Conservation (phyloP, 257 asterid species). For the Cinchona pubescens region DNA sequence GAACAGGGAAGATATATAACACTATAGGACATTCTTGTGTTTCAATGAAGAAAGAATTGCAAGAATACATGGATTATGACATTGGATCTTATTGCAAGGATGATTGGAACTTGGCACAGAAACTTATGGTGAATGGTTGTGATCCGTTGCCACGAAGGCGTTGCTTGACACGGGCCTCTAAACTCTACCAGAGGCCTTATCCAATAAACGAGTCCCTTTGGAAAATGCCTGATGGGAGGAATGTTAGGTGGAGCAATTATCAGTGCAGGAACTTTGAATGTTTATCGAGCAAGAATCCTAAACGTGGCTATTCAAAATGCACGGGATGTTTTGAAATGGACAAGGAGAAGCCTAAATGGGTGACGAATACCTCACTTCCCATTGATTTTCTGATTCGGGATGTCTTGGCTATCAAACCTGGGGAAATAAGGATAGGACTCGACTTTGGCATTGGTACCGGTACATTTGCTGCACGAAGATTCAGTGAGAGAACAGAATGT, state of each 20-base stretch:
- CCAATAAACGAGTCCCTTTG: conserved; percentile 84
- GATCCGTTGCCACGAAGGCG: conserved; percentile 85
- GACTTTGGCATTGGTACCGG: conserved; percentile 84
- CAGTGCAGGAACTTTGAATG: conserved; percentile 72
- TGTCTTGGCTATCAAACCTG: conserved; percentile 49
- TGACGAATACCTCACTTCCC: conserved; percentile 34
- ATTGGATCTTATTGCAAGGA: conserved; percentile 87
- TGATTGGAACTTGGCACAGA: conserved; percentile 78
- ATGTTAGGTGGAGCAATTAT: conserved; percentile 87
- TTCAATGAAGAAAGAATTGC: conserved; percentile 61
- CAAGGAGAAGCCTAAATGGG: conserved; percentile 74
- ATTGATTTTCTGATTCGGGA: conserved; percentile 54
- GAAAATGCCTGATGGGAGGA: conserved; percentile 76
- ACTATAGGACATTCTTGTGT: conserved; percentile 87
- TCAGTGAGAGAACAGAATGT: conserved; percentile 80
- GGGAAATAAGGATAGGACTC: conserved; percentile 70
- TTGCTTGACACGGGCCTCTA: conserved; percentile 81
- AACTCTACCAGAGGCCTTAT: conserved; percentile 66
- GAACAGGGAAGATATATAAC: conserved; percentile 55
- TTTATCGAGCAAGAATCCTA: conserved; percentile 69
- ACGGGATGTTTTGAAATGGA: conserved; percentile 85
- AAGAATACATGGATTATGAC: conserved; percentile 84
- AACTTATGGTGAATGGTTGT: conserved; percentile 77
- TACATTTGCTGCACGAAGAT: conserved; percentile 74
- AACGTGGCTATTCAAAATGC: conserved; percentile 66